These are phyloP conservation scores for Penicillium expansum DNA, from an alignment of 2,329 filamentous ascomycete genomes.

Conservation along the genomic window DNA sequence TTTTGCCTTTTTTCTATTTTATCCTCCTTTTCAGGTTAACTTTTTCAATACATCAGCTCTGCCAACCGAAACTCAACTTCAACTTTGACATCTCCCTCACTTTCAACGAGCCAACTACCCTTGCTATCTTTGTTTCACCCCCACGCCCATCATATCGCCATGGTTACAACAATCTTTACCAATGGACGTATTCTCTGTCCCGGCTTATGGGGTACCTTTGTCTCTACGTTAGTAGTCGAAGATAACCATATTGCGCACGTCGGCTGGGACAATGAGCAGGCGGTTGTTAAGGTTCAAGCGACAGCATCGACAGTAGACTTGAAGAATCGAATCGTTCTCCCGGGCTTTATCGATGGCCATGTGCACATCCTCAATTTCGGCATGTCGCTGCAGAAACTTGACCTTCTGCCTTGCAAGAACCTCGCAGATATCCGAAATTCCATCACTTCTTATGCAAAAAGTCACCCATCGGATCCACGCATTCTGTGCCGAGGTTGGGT, in stretches of 20 bases:
- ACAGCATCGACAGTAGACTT: slow-evolving; percentile 33
- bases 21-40: no score
- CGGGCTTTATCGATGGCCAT: slow-evolving; percentile 51
- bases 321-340: slow-evolving; percentile 39
- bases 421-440: slow-evolving; percentile 44
- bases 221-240: slow-evolving; percentile 37
- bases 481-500: slow-evolving; percentile 51
- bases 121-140: background rate
- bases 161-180: slow-evolving; percentile 20
- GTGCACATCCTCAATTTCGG: slow-evolving; percentile 50
- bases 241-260: slow-evolving; percentile 43
- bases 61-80: no score
- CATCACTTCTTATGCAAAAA: slow-evolving; percentile 39
- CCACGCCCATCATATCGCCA: background rate
- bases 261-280: slow-evolving; percentile 32
- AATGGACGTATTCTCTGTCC: slow-evolving; percentile 28
- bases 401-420: slow-evolving; percentile 41
- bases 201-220: slow-evolving; percentile 6
- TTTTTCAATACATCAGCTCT: no score
- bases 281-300: slow-evolving; percentile 14
- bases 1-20: background rate
- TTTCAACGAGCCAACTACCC: background rate
- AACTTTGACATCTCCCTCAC: no score
- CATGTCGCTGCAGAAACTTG: slow-evolving; percentile 45
- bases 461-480: slow-evolving; percentile 39